Base-by-base conservation (phyloP, 2,329 filamentous ascomycete genomes). In the Penicillium sp. region DNA sequence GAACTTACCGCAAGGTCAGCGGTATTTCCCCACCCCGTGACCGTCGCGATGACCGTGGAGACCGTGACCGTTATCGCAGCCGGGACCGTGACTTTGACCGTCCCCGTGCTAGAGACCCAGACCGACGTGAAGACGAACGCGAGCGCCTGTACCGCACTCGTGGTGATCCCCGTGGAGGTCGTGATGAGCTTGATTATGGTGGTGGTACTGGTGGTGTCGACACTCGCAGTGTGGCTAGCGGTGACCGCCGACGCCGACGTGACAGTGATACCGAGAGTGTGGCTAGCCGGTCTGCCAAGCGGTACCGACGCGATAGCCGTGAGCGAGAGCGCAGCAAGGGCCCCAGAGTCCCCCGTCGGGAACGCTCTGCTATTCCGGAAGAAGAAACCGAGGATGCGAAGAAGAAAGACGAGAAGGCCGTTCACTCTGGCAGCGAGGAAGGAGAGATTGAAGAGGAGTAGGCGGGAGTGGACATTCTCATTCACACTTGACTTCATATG, bases 341-440 rank as follows among this genome's bases (percentile, higher is more conserved):
- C 31, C 60, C 68, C 25, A 85, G 75, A 68, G 82, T 65, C 82
- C 80, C 75, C 79, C 83, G 79, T 80, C 88, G 67, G 49, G 68
- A 70, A 50, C 69, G 65, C 45, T 72, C 71, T 46, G 70, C 69
- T 49, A 60, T 66, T 31, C 70, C 73, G 45, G 72, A 71, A 50
- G 68, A 71, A 10, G 72, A 70, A n/a, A 7, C 15, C 38, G 68
- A 71, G 13, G 70, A 71, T 34, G 60, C 52, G 29, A 74, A 70
- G 60, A 74, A 70, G 60, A 66, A 70, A 68, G 78, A 80, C 59
- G 80, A 80, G 50, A 78, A 76, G 62, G 75, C 76, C 5, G 81
- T 92, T 55, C 87, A 90, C 68, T 93, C 90, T 58, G 94, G 94
- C 52, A 97, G 92, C 70, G 94, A 99, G 77, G 94, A 99, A 76